Base-by-base conservation (phyloP, 129 eudicot genomes). In the Saussurea involucrata region DNA sequence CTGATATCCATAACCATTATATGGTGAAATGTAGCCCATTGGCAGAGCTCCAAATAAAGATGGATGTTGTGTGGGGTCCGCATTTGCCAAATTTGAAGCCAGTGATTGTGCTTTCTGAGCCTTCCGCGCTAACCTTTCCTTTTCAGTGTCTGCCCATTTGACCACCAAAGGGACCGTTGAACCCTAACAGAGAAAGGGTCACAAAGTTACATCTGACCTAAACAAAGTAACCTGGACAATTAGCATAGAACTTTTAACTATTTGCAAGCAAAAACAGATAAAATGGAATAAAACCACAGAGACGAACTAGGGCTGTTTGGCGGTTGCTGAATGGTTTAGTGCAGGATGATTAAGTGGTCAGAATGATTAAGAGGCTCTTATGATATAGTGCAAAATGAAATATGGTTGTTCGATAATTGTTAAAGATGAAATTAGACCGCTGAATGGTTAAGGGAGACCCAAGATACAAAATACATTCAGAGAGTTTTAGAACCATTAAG, bases 141-240 rank as follows among this genome's bases (percentile, higher is more conserved):
- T 95, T 80, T 95, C 99, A 13, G 97, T 92, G 80, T 92, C 97
- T 25, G 99, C 99, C 99, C 99, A 95, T 76, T 95, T 95, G 75
- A 95, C 99, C 81, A 95, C 99, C 91, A 95, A 90, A 79, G 95
- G 97, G 66, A 95, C 96, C 58, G 85, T 82, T 67, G 96, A 90
- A 66, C 96, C 96, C 97, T 92, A 72, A 68, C 55, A 42, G 20
- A 32, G 28, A 81, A 70, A 20, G 17, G 15, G 53, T 24, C 60
- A 64, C 42, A 72, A 58, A 63, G 66, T 69, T 63, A 42, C 46
- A 63, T 24, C 61, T 28, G 29, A 18, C 66, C 27, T 60, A 60
- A 60, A 75, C 63, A 63, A 6, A 22, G 22, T 71, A 37, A 79
- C 53, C 44, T 70, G 37, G 28, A 44, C 13, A 68, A 77, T 25